Evolutionary conservation across 2,329 filamentous ascomycete genomes (phyloP).

Genomic region (Colletotrichum phormii): DNA sequence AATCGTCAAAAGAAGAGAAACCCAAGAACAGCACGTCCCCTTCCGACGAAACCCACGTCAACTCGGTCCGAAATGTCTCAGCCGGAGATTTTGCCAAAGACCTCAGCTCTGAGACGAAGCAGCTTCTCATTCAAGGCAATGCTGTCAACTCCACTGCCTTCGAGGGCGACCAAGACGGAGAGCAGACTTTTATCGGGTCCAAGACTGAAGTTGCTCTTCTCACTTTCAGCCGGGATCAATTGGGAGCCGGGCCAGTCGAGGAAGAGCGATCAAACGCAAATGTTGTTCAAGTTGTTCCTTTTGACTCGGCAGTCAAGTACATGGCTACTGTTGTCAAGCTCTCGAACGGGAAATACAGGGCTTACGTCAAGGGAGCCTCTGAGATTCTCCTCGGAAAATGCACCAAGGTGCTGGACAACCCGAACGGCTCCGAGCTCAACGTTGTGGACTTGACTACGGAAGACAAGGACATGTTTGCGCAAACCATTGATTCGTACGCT

Average conservation of each 20-base stretch:
- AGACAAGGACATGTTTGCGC: constrained; percentile 36
- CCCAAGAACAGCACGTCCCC: constrained; percentile 42
- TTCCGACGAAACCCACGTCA: neutral
- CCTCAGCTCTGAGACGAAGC: constrained; percentile 40
- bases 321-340: constrained; percentile 74
- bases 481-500: constrained; percentile 52
- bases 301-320: constrained; percentile 66
- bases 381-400: constrained; percentile 60
- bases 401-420: constrained; percentile 44
- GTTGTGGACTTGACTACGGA: constrained; percentile 23
- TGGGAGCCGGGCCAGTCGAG: constrained; percentile 72
- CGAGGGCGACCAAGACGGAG: constrained; percentile 71
- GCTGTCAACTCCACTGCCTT: constrained; percentile 78
- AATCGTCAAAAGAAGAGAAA: constrained; percentile 42
- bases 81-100: constrained; percentile 13
- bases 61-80: constrained; percentile 21
- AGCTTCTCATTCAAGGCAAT: constrained; percentile 70
- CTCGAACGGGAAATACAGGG: constrained; percentile 64
- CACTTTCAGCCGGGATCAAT: constrained; percentile 73
- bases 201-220: constrained; percentile 83
- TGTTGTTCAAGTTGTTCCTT: constrained; percentile 54
- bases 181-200: constrained; percentile 74
- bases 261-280: constrained; percentile 72
- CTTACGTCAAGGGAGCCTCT: constrained; percentile 65
- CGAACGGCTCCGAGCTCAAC: constrained; percentile 19